Evolutionary conservation across 176 grass and related monocot species (phyloP).

Genomic region (Hsuehochloa calcarea): DNA sequence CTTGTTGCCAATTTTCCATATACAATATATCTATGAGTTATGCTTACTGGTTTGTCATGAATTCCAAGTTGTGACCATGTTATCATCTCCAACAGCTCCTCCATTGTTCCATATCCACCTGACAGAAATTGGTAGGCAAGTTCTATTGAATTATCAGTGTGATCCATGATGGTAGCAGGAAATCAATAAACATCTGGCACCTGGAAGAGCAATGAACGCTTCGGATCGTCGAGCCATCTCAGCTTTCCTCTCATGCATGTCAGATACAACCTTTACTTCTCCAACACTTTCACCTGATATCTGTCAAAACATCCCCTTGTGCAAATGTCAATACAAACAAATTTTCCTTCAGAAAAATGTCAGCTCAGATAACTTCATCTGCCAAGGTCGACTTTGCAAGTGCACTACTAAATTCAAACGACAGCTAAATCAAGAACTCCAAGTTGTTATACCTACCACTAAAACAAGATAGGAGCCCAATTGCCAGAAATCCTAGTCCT

Average conservation of each 20-base stretch:
- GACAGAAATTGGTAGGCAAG: background rate
- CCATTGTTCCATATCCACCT: slow-evolving; percentile 94
- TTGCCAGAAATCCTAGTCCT: background rate
- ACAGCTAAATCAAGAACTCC: background rate
- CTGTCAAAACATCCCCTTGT: slow-evolving; percentile 21
- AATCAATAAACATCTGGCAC: slow-evolving; percentile 8
- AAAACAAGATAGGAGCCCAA: background rate
- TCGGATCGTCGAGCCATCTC: slow-evolving; percentile 75
- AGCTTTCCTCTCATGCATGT: slow-evolving; percentile 92
- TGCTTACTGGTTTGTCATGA: slow-evolving; percentile 78
- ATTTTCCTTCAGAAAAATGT: background rate
- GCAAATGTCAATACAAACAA: background rate
- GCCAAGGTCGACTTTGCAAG: background rate
- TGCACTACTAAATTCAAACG: background rate
- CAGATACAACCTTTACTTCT: slow-evolving; percentile 61
- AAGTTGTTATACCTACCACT: background rate
- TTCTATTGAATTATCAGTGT: background rate
- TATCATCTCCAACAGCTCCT: slow-evolving; percentile 90
- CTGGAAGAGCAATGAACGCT: slow-evolving; percentile 87
- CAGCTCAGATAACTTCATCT: background rate
- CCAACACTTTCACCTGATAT: slow-evolving; percentile 74
- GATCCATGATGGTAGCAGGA: background rate
- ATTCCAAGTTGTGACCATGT: slow-evolving; percentile 91
- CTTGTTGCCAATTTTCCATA: background rate
- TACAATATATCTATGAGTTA: background rate